Conservation (phyloP, 345 rosid species). For the Pelargonium nanum region DNA sequence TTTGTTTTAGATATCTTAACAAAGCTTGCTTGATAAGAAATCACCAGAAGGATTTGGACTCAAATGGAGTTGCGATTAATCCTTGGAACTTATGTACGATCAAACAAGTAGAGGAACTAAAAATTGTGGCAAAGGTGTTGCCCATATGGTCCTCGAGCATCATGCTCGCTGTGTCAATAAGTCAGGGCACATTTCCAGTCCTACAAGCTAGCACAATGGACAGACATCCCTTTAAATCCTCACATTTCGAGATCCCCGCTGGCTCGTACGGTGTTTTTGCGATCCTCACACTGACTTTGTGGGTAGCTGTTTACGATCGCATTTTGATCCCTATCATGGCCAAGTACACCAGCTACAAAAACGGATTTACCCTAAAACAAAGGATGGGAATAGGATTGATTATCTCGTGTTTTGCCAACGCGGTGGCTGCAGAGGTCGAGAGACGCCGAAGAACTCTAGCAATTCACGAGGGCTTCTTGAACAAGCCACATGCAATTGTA, state of each 20-base stretch:
- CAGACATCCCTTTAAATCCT: slow-evolving; percentile 17
- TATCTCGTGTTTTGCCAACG: slow-evolving; percentile 26
- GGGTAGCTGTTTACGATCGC: slow-evolving; percentile 40
- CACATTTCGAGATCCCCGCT: slow-evolving; percentile 21
- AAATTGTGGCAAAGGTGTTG: slow-evolving; percentile 37
- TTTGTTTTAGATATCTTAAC: slow-evolving; percentile 27
- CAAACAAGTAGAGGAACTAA: slow-evolving; percentile 46
- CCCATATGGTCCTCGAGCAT: slow-evolving; percentile 49
- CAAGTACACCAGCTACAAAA: slow-evolving; percentile 16
- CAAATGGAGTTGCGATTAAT: slow-evolving; percentile 20
- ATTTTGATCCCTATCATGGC: slow-evolving; percentile 25
- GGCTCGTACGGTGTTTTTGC: slow-evolving; percentile 30
- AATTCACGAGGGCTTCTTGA: slow-evolving; percentile 13
- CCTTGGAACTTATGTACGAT: slow-evolving; percentile 42
- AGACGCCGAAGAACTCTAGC: slow-evolving; percentile 23
- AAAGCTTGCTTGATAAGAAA: slow-evolving; percentile 31
- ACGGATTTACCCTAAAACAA: slow-evolving; percentile 28
- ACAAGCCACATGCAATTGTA: slow-evolving; percentile 8
- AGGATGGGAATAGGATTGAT: slow-evolving; percentile 38
- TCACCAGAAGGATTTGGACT: slow-evolving; percentile 28
- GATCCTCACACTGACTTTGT: slow-evolving; percentile 24
- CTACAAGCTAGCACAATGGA: slow-evolving; percentile 41
- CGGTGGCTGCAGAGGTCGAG: slow-evolving; percentile 31
- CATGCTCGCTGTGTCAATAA: slow-evolving; percentile 26
- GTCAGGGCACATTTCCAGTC: slow-evolving; percentile 36